Base-by-base conservation (phyloP, 768 basidiomycete genomes). In the Trametes maxima region DNA sequence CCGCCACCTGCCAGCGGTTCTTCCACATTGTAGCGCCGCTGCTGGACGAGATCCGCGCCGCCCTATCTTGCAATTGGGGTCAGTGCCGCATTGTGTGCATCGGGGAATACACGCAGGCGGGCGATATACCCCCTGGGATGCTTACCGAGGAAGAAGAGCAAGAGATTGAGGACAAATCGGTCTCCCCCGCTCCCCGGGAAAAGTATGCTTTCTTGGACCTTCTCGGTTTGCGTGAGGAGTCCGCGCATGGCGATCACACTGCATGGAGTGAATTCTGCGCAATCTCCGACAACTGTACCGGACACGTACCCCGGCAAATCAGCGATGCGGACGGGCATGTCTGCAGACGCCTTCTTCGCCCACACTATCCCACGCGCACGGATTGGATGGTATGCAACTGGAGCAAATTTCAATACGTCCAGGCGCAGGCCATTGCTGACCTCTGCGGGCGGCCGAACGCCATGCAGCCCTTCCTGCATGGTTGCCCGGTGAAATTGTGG, bases 351-450 rank as follows among this genome's bases (percentile, higher is more conserved):
- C 28, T 33, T 33, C 28, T 33, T 33, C 28, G 28, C 28, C 28
- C 28, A 33, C 28, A 33, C 28, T 33, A 33, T 8, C 28, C 28
- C 28, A 8, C 28, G 28, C 28, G 8, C 28, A 33, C 28, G 28
- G 28, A 33, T 8, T 47, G 54, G 54, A 28, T 56, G 13, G 44
- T 56, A 2, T 56, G 54, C 44, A 56, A 56, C 54, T 19, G 44
- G n/a, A 46, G 16, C 43, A 14, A 21, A 11, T 28, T 44, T n/a
- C 17, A 46, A 11, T 46, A 46, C 21, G 54, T 56, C n/a, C 54
- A 44, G 28, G 54, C 45, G 3, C 25, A 45, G 53, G 53, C 40
- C 4, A 21, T 54, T n/a, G 53, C 42, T 22, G 24, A 19, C 6
- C 16, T 54, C 17, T 28, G 40, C 19, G 25, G 12, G 13, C 14